Evolutionary conservation across 1,139 yeast species (phyloP).

Genomic region (Candida gigantensis): DNA sequence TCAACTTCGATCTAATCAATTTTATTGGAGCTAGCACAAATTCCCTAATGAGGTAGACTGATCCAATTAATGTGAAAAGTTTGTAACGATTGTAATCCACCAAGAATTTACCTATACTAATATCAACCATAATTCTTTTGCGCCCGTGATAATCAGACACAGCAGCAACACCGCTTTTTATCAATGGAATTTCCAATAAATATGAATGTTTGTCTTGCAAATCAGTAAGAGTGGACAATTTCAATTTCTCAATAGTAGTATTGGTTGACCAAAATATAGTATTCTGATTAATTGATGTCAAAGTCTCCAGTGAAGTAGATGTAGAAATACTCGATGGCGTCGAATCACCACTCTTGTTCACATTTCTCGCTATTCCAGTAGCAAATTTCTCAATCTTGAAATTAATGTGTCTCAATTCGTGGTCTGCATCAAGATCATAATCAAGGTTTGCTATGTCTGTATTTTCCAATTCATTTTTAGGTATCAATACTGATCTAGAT

Average conservation of each 20-base stretch:
- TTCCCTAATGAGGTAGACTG: slow-evolving; percentile 52
- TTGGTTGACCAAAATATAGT: slow-evolving; percentile 13
- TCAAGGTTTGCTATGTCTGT: slow-evolving; percentile 32
- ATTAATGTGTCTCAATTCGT: slow-evolving; percentile 34
- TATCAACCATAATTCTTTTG: slow-evolving; percentile 14
- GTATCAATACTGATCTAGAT: slow-evolving; percentile 61
- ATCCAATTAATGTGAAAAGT: slow-evolving; percentile 54
- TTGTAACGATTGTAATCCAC: slow-evolving; percentile 49
- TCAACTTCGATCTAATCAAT: slow-evolving; percentile 23
- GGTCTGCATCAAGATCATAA: slow-evolving; percentile 42
- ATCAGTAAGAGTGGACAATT: slow-evolving; percentile 6
- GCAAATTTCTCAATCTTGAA: slow-evolving; percentile 11
- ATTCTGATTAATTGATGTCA: slow-evolving; percentile 10
- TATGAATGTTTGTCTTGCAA: slow-evolving; percentile 3
- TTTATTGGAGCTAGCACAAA: slow-evolving; percentile 41
- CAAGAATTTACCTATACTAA: slow-evolving; percentile 24
- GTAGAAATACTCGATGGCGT: slow-evolving; percentile 6
- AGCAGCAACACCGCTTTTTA: slow-evolving; percentile 10
- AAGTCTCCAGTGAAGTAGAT: slow-evolving; percentile 15
- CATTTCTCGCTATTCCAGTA: slow-evolving; percentile 8
- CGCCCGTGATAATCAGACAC: slow-evolving; percentile 5
- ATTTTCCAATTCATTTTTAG: slow-evolving; percentile 37
- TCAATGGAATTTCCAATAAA: slow-evolving; percentile 12
- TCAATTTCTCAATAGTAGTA: slow-evolving; percentile 12
- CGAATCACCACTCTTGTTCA: slow-evolving; percentile 2